Percentiles rank a stretch among this genome's conserved stretches.
Conservation (phyloP, 345 rosid genomes). For the Ailanthus altissimus region DNA sequence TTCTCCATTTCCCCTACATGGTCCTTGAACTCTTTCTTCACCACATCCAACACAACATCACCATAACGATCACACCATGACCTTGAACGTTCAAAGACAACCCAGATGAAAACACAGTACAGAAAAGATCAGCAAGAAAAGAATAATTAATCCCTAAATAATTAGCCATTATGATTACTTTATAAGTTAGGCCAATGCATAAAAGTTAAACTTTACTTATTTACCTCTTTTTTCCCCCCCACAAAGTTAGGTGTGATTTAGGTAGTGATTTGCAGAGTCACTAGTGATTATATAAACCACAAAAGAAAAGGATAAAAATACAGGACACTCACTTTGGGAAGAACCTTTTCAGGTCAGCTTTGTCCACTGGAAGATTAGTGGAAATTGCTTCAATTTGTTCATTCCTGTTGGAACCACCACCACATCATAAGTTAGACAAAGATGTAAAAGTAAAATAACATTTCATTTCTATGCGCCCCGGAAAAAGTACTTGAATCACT, state of each 20-base stretch:
- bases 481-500: neutral
- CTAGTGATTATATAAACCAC: neutral
- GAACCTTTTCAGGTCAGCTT: constrained; percentile 61
- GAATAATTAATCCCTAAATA: neutral
- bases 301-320: neutral
- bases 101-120: neutral
- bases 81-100: constrained; percentile 30
- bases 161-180: neutral
- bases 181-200: neutral
- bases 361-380: constrained; percentile 75
- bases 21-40: constrained; percentile 77
- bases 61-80: constrained; percentile 71
- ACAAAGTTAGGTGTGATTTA: constrained; percentile 9
- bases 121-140: neutral
- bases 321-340: constrained; percentile 60
- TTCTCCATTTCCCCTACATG: constrained; percentile 72
- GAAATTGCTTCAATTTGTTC: constrained; percentile 82
- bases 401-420: constrained; percentile 38
- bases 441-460: neutral
- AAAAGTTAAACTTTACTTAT: too few relatives aligned
- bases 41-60: constrained; percentile 66
- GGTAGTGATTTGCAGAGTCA: neutral
- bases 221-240: neutral
- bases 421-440: constrained; percentile 7
- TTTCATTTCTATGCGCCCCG: neutral